Percentiles rank a stretch among this genome's conserved stretches.
Conservation (phyloP, 176 grass and related monocot species). For the Rhipidocladum racemiflorum region DNA sequence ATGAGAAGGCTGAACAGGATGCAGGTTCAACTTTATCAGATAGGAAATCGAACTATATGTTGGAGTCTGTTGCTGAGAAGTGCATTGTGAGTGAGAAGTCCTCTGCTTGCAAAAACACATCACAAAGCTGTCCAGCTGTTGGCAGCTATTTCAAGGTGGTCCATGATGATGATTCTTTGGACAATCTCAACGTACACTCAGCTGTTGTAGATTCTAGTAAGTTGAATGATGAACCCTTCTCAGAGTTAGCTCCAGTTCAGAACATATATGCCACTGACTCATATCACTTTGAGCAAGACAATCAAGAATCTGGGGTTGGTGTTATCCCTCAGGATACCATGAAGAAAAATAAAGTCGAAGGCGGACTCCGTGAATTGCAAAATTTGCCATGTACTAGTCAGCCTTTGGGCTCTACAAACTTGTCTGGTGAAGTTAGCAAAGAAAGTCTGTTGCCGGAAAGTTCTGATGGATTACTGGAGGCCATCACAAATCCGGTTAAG, state of each 20-base stretch:
- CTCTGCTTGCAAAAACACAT: constrained; percentile 34
- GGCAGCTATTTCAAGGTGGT: constrained; percentile 44
- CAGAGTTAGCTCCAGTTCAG: constrained; percentile 39
- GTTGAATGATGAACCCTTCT: constrained; percentile 38
- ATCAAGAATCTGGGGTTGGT: constrained; percentile 19
- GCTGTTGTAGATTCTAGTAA: constrained; percentile 25
- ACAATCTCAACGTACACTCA: constrained; percentile 35
- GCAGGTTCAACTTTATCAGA: constrained; percentile 28
- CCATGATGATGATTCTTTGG: constrained; percentile 38
- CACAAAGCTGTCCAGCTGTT: constrained; percentile 46
- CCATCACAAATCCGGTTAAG: constrained; percentile 83
- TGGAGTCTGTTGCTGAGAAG: constrained; percentile 37
- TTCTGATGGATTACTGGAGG: constrained; percentile 79
- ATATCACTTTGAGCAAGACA: constrained; percentile 43
- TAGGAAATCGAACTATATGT: constrained; percentile 15
- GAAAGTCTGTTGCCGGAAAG: constrained; percentile 33
- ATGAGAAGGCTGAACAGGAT: constrained; percentile 33
- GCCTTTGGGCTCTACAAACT: constrained; percentile 12
- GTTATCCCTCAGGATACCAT: constrained; percentile 22
- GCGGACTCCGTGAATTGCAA: constrained; percentile 28
- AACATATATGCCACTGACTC: constrained; percentile 35
- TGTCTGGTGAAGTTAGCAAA: constrained; percentile 32
- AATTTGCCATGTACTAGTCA: constrained; percentile 27
- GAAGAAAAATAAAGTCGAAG: constrained; percentile 31
- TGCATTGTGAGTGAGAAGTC: constrained; percentile 29